Evolutionary conservation across 2,329 filamentous ascomycete genomes (phyloP).

Genomic region (Ophiostoma pallidulum): DNA sequence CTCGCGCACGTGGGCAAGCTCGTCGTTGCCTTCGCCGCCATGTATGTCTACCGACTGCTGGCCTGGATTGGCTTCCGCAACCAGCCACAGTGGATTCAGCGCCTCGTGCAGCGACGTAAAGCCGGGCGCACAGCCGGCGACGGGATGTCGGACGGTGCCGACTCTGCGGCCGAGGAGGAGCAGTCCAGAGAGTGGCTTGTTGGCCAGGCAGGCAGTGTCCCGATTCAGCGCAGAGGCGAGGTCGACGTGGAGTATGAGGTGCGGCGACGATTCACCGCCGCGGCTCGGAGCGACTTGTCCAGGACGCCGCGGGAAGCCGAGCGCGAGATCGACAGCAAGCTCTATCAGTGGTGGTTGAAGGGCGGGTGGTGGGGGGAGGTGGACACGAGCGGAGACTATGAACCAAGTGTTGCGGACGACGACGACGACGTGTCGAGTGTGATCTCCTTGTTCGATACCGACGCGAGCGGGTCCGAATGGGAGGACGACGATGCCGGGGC

Average conservation of each 20-base stretch:
- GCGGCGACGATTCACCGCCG: conserved; percentile 43
- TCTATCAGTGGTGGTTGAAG: conserved; percentile 78
- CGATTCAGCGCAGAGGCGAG: conserved; percentile 34
- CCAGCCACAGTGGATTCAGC: conserved; percentile 55
- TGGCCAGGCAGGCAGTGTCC: conserved; percentile 26
- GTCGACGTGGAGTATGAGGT: conserved; percentile 72
- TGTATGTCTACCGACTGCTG: conserved; percentile 45
- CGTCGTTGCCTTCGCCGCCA: conserved; percentile 47
- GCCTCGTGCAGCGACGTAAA: conserved; percentile 36
- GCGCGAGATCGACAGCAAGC: conserved; percentile 56
- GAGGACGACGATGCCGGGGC: conserved; percentile 36
- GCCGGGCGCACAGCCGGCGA: conserved; percentile 15
- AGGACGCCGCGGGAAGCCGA: conserved; percentile 35
- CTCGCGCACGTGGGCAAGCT: conserved; percentile 64
- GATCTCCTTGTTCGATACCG: conserved; percentile 48
- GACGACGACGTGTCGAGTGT: conserved; percentile 73
- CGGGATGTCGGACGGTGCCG: conserved; percentile 12
- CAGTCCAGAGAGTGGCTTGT: conserved; percentile 20
- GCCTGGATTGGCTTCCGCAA: conserved; percentile 49
- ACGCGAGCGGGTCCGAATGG: conserved; percentile 21
- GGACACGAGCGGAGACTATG: conserved; percentile 73
- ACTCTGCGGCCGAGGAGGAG: conserved; percentile 9
- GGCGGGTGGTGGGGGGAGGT: conserved; percentile 79
- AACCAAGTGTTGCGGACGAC: conserved; percentile 45
- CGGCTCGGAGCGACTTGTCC: conserved; percentile 21